phyloP scores from a whole-genome alignment of 306 rosid genomes.

The Inga leiocalycina region DNA sequence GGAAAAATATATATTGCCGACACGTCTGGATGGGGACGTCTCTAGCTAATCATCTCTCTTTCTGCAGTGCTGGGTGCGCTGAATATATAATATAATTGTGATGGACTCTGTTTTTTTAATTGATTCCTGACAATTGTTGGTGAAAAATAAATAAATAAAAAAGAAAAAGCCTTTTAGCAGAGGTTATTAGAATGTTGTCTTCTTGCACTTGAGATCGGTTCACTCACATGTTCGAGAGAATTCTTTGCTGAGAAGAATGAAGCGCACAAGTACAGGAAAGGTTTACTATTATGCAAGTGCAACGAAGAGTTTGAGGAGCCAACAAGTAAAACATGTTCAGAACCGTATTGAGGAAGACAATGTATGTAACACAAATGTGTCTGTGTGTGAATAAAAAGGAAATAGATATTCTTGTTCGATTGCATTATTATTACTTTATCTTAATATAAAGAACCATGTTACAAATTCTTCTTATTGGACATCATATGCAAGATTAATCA shows the following conservation, averaged over 20 bases:
- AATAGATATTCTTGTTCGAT: neutral
- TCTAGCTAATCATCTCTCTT: neutral
- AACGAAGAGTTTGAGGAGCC: neutral
- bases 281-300: neutral
- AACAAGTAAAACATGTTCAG: neutral
- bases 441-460: neutral
- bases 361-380: neutral
- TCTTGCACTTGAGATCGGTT: neutral
- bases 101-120: conserved; percentile 4
- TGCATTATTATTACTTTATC: too few species aligned
- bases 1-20: neutral
- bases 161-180: neutral
- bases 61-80: conserved; percentile 9
- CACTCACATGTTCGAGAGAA: neutral
- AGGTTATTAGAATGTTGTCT: neutral
- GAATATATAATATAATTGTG: conserved; percentile 8
- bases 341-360: neutral
- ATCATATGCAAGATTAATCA: neutral
- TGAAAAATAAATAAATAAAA: neutral
- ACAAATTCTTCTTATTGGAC: neutral
- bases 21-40: conserved; percentile 20
- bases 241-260: neutral
- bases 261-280: neutral
- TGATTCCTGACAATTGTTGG: neutral
- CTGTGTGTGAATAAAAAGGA: neutral